Evolutionary conservation across 2,329 filamentous ascomycete genomes (phyloP).

Genomic region (Emergomyces orientalis): DNA sequence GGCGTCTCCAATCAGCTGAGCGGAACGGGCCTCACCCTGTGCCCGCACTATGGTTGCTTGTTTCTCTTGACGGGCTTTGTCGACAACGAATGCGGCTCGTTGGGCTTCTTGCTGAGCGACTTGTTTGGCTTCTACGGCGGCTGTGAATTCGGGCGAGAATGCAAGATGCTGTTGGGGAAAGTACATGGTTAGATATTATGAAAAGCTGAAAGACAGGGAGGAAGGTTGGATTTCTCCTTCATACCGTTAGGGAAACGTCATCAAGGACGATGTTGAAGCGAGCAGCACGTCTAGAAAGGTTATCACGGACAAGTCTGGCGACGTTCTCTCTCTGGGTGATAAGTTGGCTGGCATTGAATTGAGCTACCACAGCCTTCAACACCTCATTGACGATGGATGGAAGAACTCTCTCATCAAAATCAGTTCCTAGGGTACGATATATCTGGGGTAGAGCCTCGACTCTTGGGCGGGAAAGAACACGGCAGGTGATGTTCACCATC

Average conservation of each 20-base stretch:
- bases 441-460: conserved; percentile 88
- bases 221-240: conserved; percentile 20
- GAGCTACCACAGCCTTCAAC: conserved; percentile 93
- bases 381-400: conserved; percentile 99
- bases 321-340: conserved; percentile 99
- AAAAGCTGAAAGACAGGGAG: not conserved
- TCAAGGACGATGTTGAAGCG: conserved; percentile 96
- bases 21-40: conserved; percentile 96
- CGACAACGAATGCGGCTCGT: conserved; percentile 91
- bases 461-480: conserved; percentile 87
- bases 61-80: conserved; percentile 99
- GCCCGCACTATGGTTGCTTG: conserved; percentile 97
- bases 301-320: conserved; percentile 80
- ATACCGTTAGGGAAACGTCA: conserved; percentile 90
- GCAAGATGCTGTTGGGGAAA: conserved; percentile 47
- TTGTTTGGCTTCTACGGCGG: conserved; percentile 60
- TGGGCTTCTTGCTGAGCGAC: conserved; percentile 85
- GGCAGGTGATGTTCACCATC: conserved; percentile 99
- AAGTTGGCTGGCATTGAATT: conserved; percentile 96
- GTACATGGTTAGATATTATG: conserved; percentile 13
- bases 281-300: conserved; percentile 79
- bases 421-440: conserved; percentile 86
- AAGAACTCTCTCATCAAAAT: conserved; percentile 94
- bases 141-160: conserved; percentile 61
- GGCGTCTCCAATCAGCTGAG: conserved; percentile 94